Evolutionary conservation across 2,329 filamentous ascomycete species (phyloP), one percentile per base, ranked within the genome.

Genomic region (Colletotrichum higginsianum): DNA sequence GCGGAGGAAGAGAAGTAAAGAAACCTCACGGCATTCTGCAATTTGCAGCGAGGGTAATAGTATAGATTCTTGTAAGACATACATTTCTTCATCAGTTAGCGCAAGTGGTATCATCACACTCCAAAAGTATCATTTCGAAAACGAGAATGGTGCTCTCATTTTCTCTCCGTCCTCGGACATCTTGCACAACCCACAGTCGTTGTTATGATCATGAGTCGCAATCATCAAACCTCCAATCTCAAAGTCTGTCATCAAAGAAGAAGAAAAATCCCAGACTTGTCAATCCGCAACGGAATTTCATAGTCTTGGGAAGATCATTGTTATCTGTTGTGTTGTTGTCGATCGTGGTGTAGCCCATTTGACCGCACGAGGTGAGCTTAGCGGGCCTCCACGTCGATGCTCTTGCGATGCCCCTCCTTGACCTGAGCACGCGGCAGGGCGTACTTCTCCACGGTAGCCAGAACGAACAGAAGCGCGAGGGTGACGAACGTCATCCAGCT

Each of bases 1-100:
- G 73, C 76, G 2, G 80, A 82, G 15, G 80, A 82, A 30, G 74
- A 82, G 4, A 61, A 71, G 7, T 65, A 7, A 26, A 49, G 3
- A 16, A 15, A 3, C 35, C 9, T 11, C 6, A n/a, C 3, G 12
- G 16, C 13, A 1, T 13, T 16, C 18, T 2, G 6, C 0, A 11
- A 6, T 23, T 47, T 2, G 11, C 3, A 38, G 52, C 2, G 7
- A 42, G 7, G 12, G 16, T 8, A 9, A 57, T 35, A 57, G 3
- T 57, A 9, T 23, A 57, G 35, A 57, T 23, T 35, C 30, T 35
- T 35, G 2, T 23, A 7, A n/a, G n/a, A 23, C 0, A 23, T 15
- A 57, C 15, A 12, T 23, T 3, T 4, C 6, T 16, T 23, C 18
- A 16, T 18, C 2, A 13, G 15, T 9, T 7, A 11, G 11, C 16